phyloP scores from a whole-genome alignment of 805 yeast species.

The Candida argentea region DNA sequence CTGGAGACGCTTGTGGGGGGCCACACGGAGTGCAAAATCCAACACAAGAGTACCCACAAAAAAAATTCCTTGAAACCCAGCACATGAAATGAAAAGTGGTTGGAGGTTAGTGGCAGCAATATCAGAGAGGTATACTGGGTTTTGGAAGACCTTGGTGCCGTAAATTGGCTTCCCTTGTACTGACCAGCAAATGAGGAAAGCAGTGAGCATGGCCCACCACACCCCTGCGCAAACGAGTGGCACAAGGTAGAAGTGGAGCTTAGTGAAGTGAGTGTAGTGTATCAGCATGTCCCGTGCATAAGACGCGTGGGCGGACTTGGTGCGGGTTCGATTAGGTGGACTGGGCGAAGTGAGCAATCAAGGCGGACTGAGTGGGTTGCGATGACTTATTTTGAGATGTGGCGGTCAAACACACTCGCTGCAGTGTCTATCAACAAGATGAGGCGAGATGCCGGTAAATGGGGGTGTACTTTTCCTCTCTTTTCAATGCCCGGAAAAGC shows the following conservation, averaged over 20 bases:
- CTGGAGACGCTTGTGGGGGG: constrained; percentile 37
- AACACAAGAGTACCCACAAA: constrained; percentile 52
- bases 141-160: constrained; percentile 32
- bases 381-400: no score
- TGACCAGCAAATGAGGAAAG: constrained; percentile 71
- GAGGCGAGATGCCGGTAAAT: no score
- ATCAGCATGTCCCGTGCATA: no score
- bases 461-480: no score
- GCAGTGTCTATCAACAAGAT: no score
- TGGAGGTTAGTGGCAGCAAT: constrained; percentile 82
- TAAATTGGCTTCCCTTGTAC: constrained; percentile 71
- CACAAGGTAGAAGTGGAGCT: constrained; percentile 41
- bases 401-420: no score
- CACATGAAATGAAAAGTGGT: constrained; percentile 73
- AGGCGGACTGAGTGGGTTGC: no score
- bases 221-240: constrained; percentile 59
- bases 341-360: no score
- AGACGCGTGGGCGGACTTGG: neutral
- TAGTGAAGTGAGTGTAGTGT: constrained; percentile 22
- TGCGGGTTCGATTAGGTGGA: no score
- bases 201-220: constrained; percentile 90
- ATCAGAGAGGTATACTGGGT: constrained; percentile 69
- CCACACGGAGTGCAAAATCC: constrained; percentile 53
- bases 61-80: constrained; percentile 69
- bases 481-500: no score